Percentiles rank a stretch among this genome's conserved stretches.
phyloP scores from a whole-genome alignment of 257 asterid genomes.

The Vinca minor region DNA sequence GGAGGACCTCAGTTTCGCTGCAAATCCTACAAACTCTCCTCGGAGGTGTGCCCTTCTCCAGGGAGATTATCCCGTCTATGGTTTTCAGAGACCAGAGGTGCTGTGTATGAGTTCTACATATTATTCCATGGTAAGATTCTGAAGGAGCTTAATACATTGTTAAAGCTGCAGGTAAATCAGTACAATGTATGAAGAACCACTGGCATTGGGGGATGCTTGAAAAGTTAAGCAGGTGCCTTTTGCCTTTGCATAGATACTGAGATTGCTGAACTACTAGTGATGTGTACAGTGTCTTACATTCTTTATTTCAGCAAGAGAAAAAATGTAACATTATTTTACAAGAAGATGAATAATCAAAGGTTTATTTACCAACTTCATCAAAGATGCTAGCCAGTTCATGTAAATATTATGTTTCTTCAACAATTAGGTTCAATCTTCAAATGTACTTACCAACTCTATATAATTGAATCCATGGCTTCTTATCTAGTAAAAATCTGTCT shows the following conservation, averaged over 20 bases:
- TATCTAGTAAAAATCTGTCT: no score
- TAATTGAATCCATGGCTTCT: no score
- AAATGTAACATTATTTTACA: no score
- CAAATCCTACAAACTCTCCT: not conserved
- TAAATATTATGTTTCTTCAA: no score
- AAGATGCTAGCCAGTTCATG: no score
- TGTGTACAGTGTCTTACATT: not conserved
- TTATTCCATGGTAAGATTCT: not conserved
- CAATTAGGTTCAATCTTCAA: no score
- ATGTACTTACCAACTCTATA: no score
- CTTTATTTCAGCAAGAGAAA: not conserved
- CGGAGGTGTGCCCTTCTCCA: not conserved
- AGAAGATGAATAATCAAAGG: no score
- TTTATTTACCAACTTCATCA: no score
- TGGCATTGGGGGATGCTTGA: not conserved
- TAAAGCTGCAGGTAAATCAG: not conserved
- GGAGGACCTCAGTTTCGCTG: not conserved
- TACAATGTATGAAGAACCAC: not conserved
- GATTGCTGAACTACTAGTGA: not conserved
- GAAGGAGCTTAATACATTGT: not conserved
- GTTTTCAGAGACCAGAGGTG: not conserved
- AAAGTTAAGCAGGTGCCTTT: not conserved
- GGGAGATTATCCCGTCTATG: not conserved
- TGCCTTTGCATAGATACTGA: not conserved
- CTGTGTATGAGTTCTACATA: not conserved